Evolutionary conservation across 495 filamentous ascomycete species (phyloP), one percentile per base, ranked within the genome.

Genomic region (Schizothecium vesticola): DNA sequence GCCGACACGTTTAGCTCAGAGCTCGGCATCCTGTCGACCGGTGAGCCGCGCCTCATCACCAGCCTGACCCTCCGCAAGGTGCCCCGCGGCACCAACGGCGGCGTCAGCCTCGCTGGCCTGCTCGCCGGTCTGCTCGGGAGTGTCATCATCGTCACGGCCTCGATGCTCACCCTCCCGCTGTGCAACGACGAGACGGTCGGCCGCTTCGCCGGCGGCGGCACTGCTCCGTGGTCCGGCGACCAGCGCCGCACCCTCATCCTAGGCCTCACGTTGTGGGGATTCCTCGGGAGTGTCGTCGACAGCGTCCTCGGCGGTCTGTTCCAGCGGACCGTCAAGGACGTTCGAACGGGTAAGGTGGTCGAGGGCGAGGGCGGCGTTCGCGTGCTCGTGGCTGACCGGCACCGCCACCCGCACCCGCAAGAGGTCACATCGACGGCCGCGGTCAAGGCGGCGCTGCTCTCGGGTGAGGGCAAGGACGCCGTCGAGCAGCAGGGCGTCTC

Each of bases 1-100:
- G 91, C 95, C 29, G 95, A 99, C 75, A 99, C 95, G 6, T 96
- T 97, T 79, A 93, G 91, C 65, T 97, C 94, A 13, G 95, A 99
- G 79, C 87, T 98, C 16, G 95, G 95, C 8, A 99, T 99, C 60
- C 85, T 98, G 21, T 90, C 93, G 21, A 88, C 84, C 68, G 84
- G 83, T 24, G 79, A 84, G 51, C 95, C 95, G 0, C 86, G 92
- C 21, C 86, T 99, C n/a, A 93, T 99, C 65, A 97, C 92, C 5
- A 92, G 92, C 26, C 85, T 86, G 24, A 91, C 83, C 23, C 80
- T 94, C 13, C 85, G 87, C 16, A 82, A 87, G 70, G 96, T 97
- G 0, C 93, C 94, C 0, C 87, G 86, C 3, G 95, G 95, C 11
- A 98, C 96, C 26, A 99, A 99, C 74, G 95, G 95, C 22, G 95